Conservation (phyloP, 2,329 filamentous ascomycete genomes). For the Claviceps arundinis region DNA sequence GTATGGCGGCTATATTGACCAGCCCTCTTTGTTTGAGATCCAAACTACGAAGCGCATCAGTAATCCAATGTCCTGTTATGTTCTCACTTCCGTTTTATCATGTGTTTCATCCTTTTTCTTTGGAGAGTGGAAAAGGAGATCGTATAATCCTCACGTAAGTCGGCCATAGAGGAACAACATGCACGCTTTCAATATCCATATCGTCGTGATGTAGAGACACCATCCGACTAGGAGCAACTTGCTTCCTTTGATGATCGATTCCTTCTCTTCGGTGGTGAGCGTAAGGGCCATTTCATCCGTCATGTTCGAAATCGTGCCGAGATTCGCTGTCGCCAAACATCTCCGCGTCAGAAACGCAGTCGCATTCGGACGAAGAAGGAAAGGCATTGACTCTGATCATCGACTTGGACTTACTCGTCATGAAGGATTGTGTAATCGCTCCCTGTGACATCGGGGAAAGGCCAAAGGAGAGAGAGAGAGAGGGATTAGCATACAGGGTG, state of each 20-base stretch:
- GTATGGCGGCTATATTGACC: conserved; percentile 21
- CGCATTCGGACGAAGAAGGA: background rate
- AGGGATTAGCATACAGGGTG: background rate
- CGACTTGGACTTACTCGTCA: background rate
- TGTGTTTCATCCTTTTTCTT: too few relatives aligned
- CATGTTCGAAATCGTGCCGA: conserved; percentile 26
- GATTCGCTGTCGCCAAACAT: conserved; percentile 14
- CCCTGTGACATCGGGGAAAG: background rate
- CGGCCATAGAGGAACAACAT: conserved; percentile 30
- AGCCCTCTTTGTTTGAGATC: conserved; percentile 11
- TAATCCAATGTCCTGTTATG: background rate
- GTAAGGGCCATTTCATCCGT: conserved; percentile 17
- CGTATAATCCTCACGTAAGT: conserved; percentile 22
- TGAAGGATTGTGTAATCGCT: background rate
- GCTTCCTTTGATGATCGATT: conserved; percentile 18
- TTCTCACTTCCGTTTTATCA: background rate
- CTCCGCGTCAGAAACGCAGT: background rate
- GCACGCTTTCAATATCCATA: conserved; percentile 29
- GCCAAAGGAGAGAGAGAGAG: too few relatives aligned
- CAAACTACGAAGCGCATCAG: conserved; percentile 12
- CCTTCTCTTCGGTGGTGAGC: conserved; percentile 17
- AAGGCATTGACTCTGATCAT: background rate
- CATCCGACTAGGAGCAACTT: conserved; percentile 24
- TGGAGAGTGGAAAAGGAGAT: background rate
- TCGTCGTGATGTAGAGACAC: conserved; percentile 27